Evolutionary conservation across 176 grass and related monocot species (phyloP), one percentile per base, ranked within the genome.

Genomic region (Paspalum notatum): DNA sequence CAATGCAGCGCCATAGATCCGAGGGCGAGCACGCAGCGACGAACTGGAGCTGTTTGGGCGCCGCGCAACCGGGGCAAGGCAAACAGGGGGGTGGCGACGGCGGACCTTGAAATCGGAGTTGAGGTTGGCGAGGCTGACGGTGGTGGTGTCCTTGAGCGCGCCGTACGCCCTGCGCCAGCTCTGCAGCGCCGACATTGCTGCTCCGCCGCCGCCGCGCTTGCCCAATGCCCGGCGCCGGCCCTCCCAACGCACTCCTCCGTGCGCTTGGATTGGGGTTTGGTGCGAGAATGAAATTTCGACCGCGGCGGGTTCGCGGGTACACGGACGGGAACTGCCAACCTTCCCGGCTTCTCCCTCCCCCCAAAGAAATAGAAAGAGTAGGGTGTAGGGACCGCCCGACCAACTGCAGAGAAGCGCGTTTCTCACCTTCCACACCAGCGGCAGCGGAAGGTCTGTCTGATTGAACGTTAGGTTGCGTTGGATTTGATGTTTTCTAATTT

Each of bases 21-120:
- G 73, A 62, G 40, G 10, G 24, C 15, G 51, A 41, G 83, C 62
- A 3, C 53, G 12, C 84, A 20, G 5, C 21, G 37, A 60, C 27
- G 49, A 66, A 43, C 12, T 13, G 48, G 69, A 20, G 8, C 17
- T 12, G 12, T 32, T 72, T 4, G 7, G 54, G 38, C 24, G 21
- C 41, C 74, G 64, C 15, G n/a, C 52, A 44, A 73, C 14, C 58
- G 24, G 44, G 25, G 27, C 12, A 62, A 27, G 15, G 6, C 11
- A 15, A 7, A 12, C 32, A 20, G 12, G 18, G 41, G 50, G 10
- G 25, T 53, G 42, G 59, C 70, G 52, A 17, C n/a, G 68, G 62
- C 40, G 9, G 2, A 94, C 95, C 91, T 98, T 94, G 90, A 98
- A 98, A 71, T 98, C 95, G 92, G 90, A 94, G 89, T 90, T 98